phyloP scores from a whole-genome alignment of 495 filamentous ascomycete genomes.

The Hypoxylon lenormandii region DNA sequence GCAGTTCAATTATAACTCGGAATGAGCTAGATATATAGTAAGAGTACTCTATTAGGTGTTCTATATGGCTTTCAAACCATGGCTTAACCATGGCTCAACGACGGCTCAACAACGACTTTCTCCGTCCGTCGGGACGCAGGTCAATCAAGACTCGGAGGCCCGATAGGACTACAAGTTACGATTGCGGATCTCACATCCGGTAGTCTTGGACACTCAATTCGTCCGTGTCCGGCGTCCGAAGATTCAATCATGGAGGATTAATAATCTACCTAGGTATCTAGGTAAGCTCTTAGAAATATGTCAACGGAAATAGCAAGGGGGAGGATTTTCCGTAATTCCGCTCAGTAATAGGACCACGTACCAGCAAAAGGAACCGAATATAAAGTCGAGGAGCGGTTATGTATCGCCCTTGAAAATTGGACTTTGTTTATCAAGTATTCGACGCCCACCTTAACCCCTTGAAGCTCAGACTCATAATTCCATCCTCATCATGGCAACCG shows the following conservation, averaged over 20 bases:
- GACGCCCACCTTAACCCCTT: background rate
- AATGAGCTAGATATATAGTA: too few species aligned
- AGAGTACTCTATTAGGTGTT: too few species aligned
- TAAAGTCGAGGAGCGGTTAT: background rate
- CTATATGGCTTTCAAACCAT: too few species aligned
- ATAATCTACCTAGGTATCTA: background rate
- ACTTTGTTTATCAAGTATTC: background rate
- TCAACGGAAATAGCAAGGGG: background rate
- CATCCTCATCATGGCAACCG: slow-evolving; percentile 10
- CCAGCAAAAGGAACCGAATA: background rate
- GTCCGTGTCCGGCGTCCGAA: slow-evolving; percentile 4
- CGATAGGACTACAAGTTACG: too few species aligned
- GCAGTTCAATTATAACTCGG: too few species aligned
- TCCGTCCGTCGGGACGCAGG: too few species aligned
- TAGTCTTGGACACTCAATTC: background rate
- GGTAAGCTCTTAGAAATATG: background rate
- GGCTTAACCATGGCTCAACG: too few species aligned
- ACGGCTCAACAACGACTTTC: too few species aligned
- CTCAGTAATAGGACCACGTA: background rate
- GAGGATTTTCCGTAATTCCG: background rate
- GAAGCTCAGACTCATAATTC: background rate
- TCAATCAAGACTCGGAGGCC: too few species aligned
- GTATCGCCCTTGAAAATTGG: background rate
- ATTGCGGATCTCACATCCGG: background rate
- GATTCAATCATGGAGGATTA: background rate